Evolutionary conservation across 1,284 basidiomycete species (phyloP), one percentile per base, ranked within the genome.

Genomic region (Amylostereum chailletii): DNA sequence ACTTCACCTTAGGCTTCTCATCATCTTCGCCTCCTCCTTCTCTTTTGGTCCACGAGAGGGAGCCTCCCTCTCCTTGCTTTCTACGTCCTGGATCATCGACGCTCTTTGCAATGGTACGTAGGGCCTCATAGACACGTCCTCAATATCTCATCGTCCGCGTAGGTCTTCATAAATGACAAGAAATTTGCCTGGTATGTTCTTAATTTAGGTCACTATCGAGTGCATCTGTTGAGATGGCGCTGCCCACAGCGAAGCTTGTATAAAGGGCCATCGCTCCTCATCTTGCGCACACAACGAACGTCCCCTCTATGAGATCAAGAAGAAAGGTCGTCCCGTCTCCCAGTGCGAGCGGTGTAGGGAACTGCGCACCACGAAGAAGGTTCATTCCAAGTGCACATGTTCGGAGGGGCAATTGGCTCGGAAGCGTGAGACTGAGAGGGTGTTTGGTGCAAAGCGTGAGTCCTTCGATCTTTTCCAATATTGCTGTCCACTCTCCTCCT

Each of bases 181-280:
- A 91, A 91, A 69, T 89, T 84, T 65, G 86, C 86, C 49, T 90
- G 86, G 86, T 87, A 59, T 47, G 69, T 62, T 49, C 45, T 46
- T 11, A 33, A 34, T 45, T 19, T 19, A 19, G 19, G 19, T 19
- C 19, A 19, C 19, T 19, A 19, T 19, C 19, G 19, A 19, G 19
- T 19, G 19, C 19, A 19, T 19, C 19, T 19, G 19, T 19, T 19
- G 19, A 19, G 19, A 19, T 19, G 19, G 19, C 19, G 19, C 19
- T 19, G 19, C 19, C 38, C 31, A 11, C 58, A 91, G 89, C 65
- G 86, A 86, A 68, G 85, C 88, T 7, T 93, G 90, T 64, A 91
- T 92, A 65, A 91, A 92, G 68, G 90, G 89, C 2, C 90, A 92
- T 60, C 79, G 90, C 49, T 90, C 90, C 2, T 90, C 89, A 1